Base-by-base conservation (phyloP, 257 asterid species). In the Scutellaria galericulata region DNA sequence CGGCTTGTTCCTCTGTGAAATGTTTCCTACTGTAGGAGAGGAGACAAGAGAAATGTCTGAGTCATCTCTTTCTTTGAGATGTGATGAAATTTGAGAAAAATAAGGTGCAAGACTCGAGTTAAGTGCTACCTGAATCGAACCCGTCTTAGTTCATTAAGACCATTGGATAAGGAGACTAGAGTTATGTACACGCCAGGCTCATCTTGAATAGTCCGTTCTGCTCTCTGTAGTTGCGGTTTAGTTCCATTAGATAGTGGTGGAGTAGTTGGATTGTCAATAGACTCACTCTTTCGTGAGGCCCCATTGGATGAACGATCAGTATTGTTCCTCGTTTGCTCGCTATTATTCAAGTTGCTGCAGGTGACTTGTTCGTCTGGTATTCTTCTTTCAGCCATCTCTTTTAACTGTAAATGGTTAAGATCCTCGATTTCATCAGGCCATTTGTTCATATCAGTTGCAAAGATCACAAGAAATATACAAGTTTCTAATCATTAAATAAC, bases 81-180 rank as follows among this genome's bases (percentile, higher is more conserved):
- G 54, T 48, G 24, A 37, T 15, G 24, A 11, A 63, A 11, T 14
- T 22, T 6, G 20, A 7, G 14, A 24, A 55, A 58, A 22, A 13
- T 6, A 50, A 27, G 3, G 12, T 42, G 31, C 12, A 5, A 7
- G 47, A 31, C 37, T 31, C 7, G 31, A 10, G 41, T 57, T 41
- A 31, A 7, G 53, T 3, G n/a, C 7, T 87, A 93, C 98, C 97
- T 93, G 90, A 93, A 93, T 75, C 98, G 96, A 79, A 93, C 95
- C 7, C 96, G 88, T 76, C 77, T 80, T 31, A 93, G 88, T 80
- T 93, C 96, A 73, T 89, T 93, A 59, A 73, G 80, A 50, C 96
- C 95, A 13, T 72, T 82, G 18, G 88, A 89, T 72, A 84, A 79
- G 68, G 89, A 69, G 72, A 69, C 46, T 24, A 93, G 84, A 56